phyloP scores from a whole-genome alignment of 352 stramenopile species.

The Pythium phragmitis region DNA sequence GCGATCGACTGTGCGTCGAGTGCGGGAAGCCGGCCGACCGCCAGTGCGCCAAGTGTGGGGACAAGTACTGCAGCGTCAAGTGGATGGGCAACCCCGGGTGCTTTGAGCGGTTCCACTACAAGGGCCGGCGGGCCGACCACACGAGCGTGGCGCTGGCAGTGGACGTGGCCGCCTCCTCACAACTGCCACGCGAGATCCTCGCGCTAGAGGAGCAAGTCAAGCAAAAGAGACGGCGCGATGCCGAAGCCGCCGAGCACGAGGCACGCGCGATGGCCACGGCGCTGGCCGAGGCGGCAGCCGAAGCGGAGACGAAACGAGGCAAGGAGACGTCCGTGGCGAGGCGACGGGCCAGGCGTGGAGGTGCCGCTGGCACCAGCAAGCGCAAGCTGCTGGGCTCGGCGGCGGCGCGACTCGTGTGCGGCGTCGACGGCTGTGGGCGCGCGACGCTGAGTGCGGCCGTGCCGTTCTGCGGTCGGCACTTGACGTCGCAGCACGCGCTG shows the following conservation, averaged over 20 bases:
- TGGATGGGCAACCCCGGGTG: slow-evolving; percentile 85
- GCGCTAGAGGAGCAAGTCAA: slow-evolving; percentile 58
- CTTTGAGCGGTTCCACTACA: slow-evolving; percentile 80
- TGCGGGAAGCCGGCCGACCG: slow-evolving; percentile 74
- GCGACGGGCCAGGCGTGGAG: slow-evolving; percentile 13
- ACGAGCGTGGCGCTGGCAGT: slow-evolving; percentile 31
- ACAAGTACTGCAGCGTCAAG: slow-evolving; percentile 80
- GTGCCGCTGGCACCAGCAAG: slow-evolving; percentile 30
- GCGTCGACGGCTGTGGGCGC: slow-evolving; percentile 35
- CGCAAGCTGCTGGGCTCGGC: slow-evolving; percentile 21
- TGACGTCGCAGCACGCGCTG: slow-evolving; percentile 68
- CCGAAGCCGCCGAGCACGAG: slow-evolving; percentile 50
- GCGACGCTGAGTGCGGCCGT: slow-evolving; percentile 32
- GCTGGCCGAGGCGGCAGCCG: slow-evolving; percentile 23
- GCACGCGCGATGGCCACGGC: slow-evolving; percentile 45
- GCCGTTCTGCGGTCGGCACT: slow-evolving; percentile 50
- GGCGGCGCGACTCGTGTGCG: slow-evolving; percentile 29
- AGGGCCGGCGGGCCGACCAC: slow-evolving; percentile 66
- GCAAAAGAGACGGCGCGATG: slow-evolving; percentile 51
- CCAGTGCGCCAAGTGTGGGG: slow-evolving; percentile 56
- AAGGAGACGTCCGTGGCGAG: slow-evolving; percentile 2
- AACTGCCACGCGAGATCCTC: slow-evolving; percentile 38
- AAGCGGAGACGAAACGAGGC: slow-evolving; percentile 4
- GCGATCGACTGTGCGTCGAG: slow-evolving; percentile 68
- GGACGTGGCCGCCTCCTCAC: neutral